phyloP scores from a whole-genome alignment of 2,329 filamentous ascomycete species.

The Penicillium sp. region DNA sequence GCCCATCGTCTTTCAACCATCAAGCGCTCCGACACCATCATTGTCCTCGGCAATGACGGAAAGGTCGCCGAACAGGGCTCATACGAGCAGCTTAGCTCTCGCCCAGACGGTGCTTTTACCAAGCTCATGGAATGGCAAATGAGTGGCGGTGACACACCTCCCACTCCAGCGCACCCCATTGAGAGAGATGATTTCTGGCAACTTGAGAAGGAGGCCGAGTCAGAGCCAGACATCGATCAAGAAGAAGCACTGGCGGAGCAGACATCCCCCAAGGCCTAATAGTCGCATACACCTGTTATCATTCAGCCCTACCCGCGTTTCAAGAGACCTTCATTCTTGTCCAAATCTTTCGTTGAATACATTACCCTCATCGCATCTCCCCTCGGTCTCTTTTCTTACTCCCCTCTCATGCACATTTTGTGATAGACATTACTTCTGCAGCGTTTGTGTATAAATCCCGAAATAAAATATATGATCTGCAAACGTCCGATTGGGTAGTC shows the following conservation, averaged over 20 bases:
- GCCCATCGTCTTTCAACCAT: conserved; percentile 95
- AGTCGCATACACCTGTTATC: background rate
- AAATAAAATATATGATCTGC: background rate
- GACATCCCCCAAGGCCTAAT: conserved; percentile 19
- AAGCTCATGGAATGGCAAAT: conserved; percentile 99
- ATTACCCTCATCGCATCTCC: conserved; percentile 6
- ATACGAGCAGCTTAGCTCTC: conserved; percentile 73
- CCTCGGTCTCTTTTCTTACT: conserved; percentile 4
- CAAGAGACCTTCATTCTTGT: background rate
- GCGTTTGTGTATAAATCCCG: conserved; percentile 18
- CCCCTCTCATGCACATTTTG: conserved; percentile 12
- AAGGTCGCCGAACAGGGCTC: conserved; percentile 88
- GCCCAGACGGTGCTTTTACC: conserved; percentile 80
- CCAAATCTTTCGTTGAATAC: background rate
- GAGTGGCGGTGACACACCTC: conserved; percentile 69
- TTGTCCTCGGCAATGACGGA: conserved; percentile 84
- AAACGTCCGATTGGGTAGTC: background rate
- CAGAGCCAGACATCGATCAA: conserved; percentile 38
- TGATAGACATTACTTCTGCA: conserved; percentile 18
- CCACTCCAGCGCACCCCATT: conserved; percentile 36
- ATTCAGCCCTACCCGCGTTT: background rate
- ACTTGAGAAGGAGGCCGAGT: conserved; percentile 37
- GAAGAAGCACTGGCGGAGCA: conserved; percentile 29
- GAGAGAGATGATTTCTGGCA: conserved; percentile 56
- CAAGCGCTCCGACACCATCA: conserved; percentile 91